Conservation (phyloP, 495 filamentous ascomycete species). For the Neurospora tetraspora region DNA sequence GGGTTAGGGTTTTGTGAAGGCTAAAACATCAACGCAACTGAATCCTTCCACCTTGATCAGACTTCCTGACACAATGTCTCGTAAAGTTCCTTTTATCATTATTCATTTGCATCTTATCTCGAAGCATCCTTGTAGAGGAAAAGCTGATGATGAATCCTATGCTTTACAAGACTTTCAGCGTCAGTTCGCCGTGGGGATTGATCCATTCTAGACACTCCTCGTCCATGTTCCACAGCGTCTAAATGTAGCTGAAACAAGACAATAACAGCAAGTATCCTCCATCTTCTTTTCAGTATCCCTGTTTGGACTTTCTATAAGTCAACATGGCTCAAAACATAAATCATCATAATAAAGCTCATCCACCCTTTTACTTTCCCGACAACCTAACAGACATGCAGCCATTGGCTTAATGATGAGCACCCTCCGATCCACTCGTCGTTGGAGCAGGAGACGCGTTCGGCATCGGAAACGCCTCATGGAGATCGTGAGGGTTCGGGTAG, state of each 20-base stretch:
- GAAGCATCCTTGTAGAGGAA: neutral
- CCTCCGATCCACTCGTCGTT: neutral
- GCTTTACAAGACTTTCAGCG: neutral
- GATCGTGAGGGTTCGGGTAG: constrained; percentile 43
- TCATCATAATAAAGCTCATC: neutral
- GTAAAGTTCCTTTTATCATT: neutral
- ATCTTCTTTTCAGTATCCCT: neutral
- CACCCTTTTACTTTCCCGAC: neutral
- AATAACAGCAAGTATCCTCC: neutral
- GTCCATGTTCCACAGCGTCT: neutral
- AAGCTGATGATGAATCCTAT: neutral
- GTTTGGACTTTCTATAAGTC: neutral
- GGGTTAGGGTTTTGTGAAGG: neutral
- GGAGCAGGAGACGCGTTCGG: neutral
- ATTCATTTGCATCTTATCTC: neutral
- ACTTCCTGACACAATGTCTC: neutral
- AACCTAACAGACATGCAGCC: neutral
- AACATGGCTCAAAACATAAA: neutral
- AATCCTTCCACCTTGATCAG: neutral
- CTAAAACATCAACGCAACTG: neutral
- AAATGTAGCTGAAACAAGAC: neutral
- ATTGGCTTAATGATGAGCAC: neutral
- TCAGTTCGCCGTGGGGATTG: neutral
- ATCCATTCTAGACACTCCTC: neutral
- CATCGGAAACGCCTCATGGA: neutral